Evolutionary conservation across 192 early-diverging fungal species (phyloP), one percentile per base, ranked within the genome.

Genomic region (Coemansia sp.): DNA sequence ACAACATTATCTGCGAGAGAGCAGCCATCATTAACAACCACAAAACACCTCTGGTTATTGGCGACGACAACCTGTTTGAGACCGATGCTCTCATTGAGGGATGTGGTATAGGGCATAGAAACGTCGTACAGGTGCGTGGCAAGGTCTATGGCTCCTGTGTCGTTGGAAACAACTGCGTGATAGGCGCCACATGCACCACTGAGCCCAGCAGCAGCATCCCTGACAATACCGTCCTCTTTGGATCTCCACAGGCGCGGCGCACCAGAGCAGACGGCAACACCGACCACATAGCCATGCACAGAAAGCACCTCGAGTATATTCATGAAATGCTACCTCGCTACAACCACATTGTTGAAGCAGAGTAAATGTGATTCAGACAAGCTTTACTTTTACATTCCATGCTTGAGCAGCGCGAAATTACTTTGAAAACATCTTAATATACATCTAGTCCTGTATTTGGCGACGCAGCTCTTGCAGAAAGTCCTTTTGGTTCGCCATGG

Each of bases 241-340:
- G 79, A 6, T 73, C 49, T 22, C 70, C 73, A 35, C 74, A 74
- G 65, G 50, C 65, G 8, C 62, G 69, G 56, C 73, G 74, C 34
- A 69, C 46, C 6, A 52, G 79, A 46, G 48, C 58, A 0, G 79
- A 73, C 29, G 45, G 46, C 19, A 68, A 72, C 29, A 50, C 63
- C 1, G 71, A 76, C 36, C 63, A 82, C 22, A 23, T 63, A 10
- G 49, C 63, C 6, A 54, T 54, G 3, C 79, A 82, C 49, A 66
- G 50, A 29, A 76, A 76, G 53, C 79, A 82, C 49, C 43, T 82
- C 22, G 68, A 82, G 59, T 82, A 82, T 23, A 73, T 82, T 41
- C 71, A 74, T 23, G 79, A 82, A 56, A 82, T 82, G 79, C 50
- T 82, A 22, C 79, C 79, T 13, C 73, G 79, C 33, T 82, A 82